Base-by-base conservation (phyloP, 345 rosid species). In the Moricandia moricandioides region DNA sequence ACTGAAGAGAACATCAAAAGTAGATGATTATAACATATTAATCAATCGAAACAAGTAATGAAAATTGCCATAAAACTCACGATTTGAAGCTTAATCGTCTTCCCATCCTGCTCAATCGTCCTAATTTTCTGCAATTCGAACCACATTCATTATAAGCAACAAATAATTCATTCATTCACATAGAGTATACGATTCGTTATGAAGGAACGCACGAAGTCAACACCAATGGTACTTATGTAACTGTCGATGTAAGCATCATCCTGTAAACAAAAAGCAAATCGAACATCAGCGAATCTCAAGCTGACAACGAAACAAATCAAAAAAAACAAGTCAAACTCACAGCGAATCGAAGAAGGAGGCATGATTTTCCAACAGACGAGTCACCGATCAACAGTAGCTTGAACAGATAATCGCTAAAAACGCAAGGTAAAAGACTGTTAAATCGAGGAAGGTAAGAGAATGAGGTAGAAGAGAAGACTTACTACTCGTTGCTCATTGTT, bases 211-310 rank as follows among this genome's bases (percentile, higher is more conserved):
- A 87, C 93, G 73, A 91, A 91, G 82, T 91, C 97, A 76, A 91
- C 97, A 74, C 97, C 97, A 51, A 88, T 88, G 69, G 93, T 91
- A 45, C 97, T 91, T 76, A 88, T 91, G 82, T 91, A 91, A 74
- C 92, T 91, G 76, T 91, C 93, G 47, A 91, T 83, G 79, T 91
- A 91, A 16, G 93, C 90, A 84, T 91, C 97, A 80, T 91, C 97
- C 97, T 91, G 85, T 60, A 45, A n/a, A 9, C 6, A 34, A 56
- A 43, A 5, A 4, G 39, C 26, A 26, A 68, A 39, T n/a, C 54
- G 14, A 60, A 47, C 9, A 26, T 54, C 16, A 45, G 52, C 52
- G 52, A n/a, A 47, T 47, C 17, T 47, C 52, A 45, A n/a, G n/a
- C n/a, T n/a, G n/a, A n/a, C 10, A 1, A 49, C 16, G 68, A 67